Base-by-base conservation (phyloP, 306 rosid species). In the Medicago arabica region DNA sequence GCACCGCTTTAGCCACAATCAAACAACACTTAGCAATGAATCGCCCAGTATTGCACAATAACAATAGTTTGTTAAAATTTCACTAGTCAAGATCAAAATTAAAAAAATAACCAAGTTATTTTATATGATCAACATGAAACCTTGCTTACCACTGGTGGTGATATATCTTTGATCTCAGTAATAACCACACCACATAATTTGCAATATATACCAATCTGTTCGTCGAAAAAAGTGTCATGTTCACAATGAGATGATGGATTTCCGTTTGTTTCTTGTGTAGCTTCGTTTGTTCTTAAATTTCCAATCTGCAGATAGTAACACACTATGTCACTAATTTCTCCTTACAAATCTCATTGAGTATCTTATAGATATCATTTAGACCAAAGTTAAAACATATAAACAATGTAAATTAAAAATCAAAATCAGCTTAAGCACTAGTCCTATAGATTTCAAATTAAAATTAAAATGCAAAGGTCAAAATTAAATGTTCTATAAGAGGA, bases 151-250 rank as follows among this genome's bases (percentile, higher is more conserved):
- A 81, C 23, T 59, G 49, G 41, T 28, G 72, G 75, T 6, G 21
- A 36, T 15, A 84, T 36, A 69, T 69, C 3, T 74, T 64, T 81
- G 18, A 77, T 78, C 40, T 81, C 83, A 6, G 16, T 18, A 0
- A 0, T 5, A 23, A 78, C 2, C 46, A 9, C 47, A 50, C 10
- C 13, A 57, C 88, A 84, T 14, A 7, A 2, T 63, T 8, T 68
- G 83, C 88, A 84, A 6, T 13, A 5, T 6, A 25, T 19, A 28
- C 88, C 88, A 18, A 78, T 77, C 60, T 84, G 16, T 8, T 81
- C 85, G 13, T 84, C 80, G 5, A 59, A 25, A 21, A 0, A 1
- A 0, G 57, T 7, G 4, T 69, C 51, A n/a, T 84, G 87, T 28
- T 72, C 75, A 61, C 88, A 84, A 12, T 1, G 5, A 11, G 6